Evolutionary conservation across 2,329 filamentous ascomycete species (phyloP), one percentile per base, ranked within the genome.

Genomic region (Colletotrichum sp.): DNA sequence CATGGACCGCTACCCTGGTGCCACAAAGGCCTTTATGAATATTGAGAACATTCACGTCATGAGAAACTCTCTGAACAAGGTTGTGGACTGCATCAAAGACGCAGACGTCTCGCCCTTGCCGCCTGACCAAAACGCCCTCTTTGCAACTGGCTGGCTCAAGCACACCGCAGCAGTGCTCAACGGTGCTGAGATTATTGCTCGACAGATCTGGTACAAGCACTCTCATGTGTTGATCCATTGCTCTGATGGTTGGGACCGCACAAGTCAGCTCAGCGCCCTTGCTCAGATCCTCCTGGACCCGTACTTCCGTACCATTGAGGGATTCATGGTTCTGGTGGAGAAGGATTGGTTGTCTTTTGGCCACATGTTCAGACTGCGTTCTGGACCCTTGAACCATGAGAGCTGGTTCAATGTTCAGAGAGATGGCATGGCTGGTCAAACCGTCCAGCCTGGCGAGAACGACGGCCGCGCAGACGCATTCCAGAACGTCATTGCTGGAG

Each of bases 11-110:
- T 99, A 99, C 86, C 95, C 94, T 77, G 96, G 96, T 81, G 95
- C 96, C 18, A 94, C 93, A 75, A 98, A 98, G 84, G 94, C 94
- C 34, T 99, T 98, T 82, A 90, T 99, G 72, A 97, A 95, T 77
- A 99, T 99, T 81, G 96, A 98, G 83, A 99, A 99, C 83, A 99
- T 99, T 76, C 97, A 99, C 82, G 96, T 98, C 77, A 99, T 99
- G 97, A 92, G 97, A 73, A 94, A 94, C 77, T 99, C 96, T 3
- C 88, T 99, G 39, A 93, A 94, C 79, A 96, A 94, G 79, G 94
- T 99, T 24, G 89, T 98, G 69, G 96, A 98, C 78, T 94, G 95
- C 4, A 87, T 99, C 81, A 98, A 98, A 82, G 96, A 99, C 79
- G 95, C 96, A 3, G 97, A 99, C 83, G 90, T 98, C 32, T 95